These are phyloP conservation scores for Marasmius oreades DNA, from an alignment of 1,284 basidiomycete species.

Conservation along the genomic window DNA sequence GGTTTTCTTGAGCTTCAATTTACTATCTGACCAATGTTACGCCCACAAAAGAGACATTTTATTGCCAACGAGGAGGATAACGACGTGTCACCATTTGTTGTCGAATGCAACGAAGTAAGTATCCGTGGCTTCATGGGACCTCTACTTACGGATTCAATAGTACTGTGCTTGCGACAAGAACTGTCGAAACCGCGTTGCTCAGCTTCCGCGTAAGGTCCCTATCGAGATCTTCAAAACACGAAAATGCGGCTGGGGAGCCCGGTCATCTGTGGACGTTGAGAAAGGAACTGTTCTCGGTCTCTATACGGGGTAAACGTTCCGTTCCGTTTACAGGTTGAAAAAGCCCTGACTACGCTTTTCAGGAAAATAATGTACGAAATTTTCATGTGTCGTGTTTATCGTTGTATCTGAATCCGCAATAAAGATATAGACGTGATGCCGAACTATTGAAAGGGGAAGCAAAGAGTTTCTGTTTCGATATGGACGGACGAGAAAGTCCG, in stretches of 20 bases:
- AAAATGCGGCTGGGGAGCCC: slow-evolving; percentile 52
- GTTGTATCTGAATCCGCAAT: not conserved
- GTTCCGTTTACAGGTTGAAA: not conserved
- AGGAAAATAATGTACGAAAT: slow-evolving; percentile 29
- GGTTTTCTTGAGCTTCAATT: not conserved
- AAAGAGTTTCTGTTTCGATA: slow-evolving; percentile 50
- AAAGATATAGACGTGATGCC: slow-evolving; percentile 35
- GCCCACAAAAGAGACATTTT: not conserved
- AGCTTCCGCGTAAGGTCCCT: slow-evolving; percentile 42
- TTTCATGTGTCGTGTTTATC: not conserved
- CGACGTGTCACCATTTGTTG: not conserved
- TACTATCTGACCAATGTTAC: not conserved
- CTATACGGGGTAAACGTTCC: slow-evolving; percentile 52
- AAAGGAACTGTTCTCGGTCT: slow-evolving; percentile 44
- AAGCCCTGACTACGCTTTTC: slow-evolving; percentile 5
- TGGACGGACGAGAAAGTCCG: slow-evolving; percentile 48
- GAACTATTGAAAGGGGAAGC: slow-evolving; percentile 22
- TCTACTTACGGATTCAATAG: not conserved
- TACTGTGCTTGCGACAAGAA: not conserved
- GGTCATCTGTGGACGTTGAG: slow-evolving; percentile 16
- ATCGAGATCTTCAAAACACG: slow-evolving; percentile 58
- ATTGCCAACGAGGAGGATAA: not conserved
- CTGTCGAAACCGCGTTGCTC: slow-evolving; percentile 53
- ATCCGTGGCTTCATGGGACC: not conserved
- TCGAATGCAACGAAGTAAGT: not conserved